Evolutionary conservation across 441 rosid species (phyloP).

Genomic region (Bruguiera hainesii): DNA sequence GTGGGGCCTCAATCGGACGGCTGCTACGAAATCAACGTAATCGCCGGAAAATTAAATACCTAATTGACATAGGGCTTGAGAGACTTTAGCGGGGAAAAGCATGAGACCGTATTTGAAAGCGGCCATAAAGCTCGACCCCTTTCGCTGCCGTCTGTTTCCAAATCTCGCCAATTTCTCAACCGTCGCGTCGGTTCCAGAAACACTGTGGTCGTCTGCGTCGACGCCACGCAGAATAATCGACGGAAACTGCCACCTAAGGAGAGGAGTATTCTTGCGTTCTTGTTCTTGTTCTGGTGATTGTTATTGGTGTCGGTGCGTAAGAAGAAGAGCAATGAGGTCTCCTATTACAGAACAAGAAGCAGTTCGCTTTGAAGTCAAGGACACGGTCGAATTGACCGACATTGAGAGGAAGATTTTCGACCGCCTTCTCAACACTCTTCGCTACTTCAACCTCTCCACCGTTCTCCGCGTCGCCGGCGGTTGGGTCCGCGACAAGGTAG

Average conservation of each 20-base stretch:
- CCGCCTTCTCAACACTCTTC: slow-evolving; percentile 58
- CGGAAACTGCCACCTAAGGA: too few relatives aligned
- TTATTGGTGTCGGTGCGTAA: not conserved
- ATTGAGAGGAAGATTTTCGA: slow-evolving; percentile 63
- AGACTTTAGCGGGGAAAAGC: not conserved
- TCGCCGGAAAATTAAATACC: too few relatives aligned
- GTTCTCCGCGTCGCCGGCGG: slow-evolving; percentile 98
- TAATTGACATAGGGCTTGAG: too few relatives aligned
- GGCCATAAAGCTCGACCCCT: slow-evolving; percentile 32
- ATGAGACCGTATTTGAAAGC: slow-evolving; percentile 40
- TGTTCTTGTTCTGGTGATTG: not conserved
- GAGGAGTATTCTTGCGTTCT: not conserved
- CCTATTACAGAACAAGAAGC: slow-evolving; percentile 13
- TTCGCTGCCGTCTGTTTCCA: slow-evolving; percentile 24
- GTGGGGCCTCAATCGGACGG: too few relatives aligned
- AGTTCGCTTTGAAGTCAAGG: slow-evolving; percentile 37
- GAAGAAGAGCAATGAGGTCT: slow-evolving; percentile 27
- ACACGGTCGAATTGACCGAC: slow-evolving; percentile 56
- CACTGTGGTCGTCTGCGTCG: not conserved
- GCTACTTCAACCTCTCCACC: slow-evolving; percentile 58
- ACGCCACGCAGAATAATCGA: too few relatives aligned
- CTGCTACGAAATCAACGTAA: too few relatives aligned
- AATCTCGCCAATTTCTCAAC: slow-evolving; percentile 2
- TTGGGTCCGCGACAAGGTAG: slow-evolving; percentile 99
- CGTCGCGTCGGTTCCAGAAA: slow-evolving; percentile 25